Base-by-base conservation (phyloP, 805 yeast species). In the Sugiyamaella boreocaroliniensis region DNA sequence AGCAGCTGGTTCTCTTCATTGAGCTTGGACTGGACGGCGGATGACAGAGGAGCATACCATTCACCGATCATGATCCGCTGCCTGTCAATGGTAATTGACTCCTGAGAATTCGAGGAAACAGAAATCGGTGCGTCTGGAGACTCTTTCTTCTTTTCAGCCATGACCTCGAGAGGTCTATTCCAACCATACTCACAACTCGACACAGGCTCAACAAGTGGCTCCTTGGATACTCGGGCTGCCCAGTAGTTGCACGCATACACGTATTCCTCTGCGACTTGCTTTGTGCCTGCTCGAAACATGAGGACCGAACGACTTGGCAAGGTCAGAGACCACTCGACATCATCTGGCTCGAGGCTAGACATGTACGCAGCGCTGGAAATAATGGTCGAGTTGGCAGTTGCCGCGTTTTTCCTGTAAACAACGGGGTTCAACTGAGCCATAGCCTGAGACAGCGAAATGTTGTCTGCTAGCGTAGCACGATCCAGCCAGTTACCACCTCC, bases 161-260 rank as follows among this genome's bases (percentile, higher is more conserved):
- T 11, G 29, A 52, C 6, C 44, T 53, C 52, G 8, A 58, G 18
- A 9, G 62, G 62, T 34, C 42, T 19, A 47, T 45, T 68, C 96
- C 96, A 89, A 4, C 96, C 96, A 64, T 82, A 89, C 64, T 89
- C 95, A 40, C 81, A 76, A 49, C 73, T 76, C 1, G 92, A 82
- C 1, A 89, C 81, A 34, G 86, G 75, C 58, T 84, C 81, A 50
- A 81, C 83, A 9, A 72, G 75, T 1, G 96, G 95, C 14, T 86
- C 82, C 8, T 88, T 83, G 8, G 95, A 83, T 40, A 85, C 78
- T 57, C 90, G 77, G 1, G 93, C 86, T 2, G 95, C 87, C 96
- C 97, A 89, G 64, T 86, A 89, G 67, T 89, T 89, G 67, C 93
- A 82, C 2, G 92, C 79, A 58, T 83, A 79, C 22, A 85, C 80